phyloP scores from a whole-genome alignment of 352 stramenopile species.

The Lagenidium sp. region DNA sequence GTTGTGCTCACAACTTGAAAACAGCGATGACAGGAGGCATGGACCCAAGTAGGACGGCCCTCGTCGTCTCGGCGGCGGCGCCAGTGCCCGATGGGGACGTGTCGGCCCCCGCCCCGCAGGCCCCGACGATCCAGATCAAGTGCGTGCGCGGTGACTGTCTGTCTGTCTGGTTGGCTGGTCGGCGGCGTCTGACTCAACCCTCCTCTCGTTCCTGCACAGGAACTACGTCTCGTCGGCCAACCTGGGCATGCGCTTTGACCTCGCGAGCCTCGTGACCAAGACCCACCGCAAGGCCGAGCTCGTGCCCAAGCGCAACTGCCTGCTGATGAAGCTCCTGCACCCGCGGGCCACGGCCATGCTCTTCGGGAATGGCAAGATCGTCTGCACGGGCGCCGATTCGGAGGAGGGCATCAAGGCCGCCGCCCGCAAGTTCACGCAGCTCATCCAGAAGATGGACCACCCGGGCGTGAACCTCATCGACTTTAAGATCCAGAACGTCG shows the following conservation, averaged over 20 bases:
- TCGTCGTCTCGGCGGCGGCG: too few relatives aligned
- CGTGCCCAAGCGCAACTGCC: constrained; percentile 81
- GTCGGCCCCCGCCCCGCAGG: too few relatives aligned
- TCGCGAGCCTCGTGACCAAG: constrained; percentile 60
- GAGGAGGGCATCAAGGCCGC: constrained; percentile 71
- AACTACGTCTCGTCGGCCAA: constrained; percentile 80
- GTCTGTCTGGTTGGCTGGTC: too few relatives aligned
- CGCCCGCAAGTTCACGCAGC: constrained; percentile 70
- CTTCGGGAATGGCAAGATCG: constrained; percentile 77
- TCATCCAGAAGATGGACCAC: constrained; percentile 84
- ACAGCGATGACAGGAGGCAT: too few relatives aligned
- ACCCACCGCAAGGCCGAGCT: constrained; percentile 67
- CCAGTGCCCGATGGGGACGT: too few relatives aligned
- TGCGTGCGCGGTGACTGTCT: too few relatives aligned
- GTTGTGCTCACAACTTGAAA: too few relatives aligned
- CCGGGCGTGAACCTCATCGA: constrained; percentile 80
- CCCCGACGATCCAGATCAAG: too few relatives aligned
- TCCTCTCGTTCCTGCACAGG: too few relatives aligned
- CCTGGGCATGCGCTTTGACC: constrained; percentile 73
- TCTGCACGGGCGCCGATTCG: constrained; percentile 62
- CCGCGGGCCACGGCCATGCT: constrained; percentile 77
- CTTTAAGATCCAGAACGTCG: constrained; percentile 84
- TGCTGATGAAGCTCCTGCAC: constrained; percentile 69
- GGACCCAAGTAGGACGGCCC: too few relatives aligned
- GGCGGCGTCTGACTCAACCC: too few relatives aligned